phyloP scores from a whole-genome alignment of 2,329 filamentous ascomycete genomes.

The Graphiopsis chlorocephala region DNA sequence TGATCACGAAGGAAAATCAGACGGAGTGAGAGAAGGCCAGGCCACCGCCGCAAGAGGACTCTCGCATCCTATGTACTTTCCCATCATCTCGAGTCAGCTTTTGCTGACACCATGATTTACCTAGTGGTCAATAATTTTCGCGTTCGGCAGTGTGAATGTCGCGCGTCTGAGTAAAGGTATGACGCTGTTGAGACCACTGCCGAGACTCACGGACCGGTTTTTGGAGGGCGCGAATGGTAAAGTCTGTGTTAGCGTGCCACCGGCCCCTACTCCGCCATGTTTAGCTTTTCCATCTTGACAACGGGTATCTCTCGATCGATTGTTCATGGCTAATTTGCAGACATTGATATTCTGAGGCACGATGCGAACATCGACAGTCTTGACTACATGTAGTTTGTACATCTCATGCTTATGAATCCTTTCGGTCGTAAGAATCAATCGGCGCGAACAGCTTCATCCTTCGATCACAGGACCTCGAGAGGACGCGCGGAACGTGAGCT shows the following conservation, averaged over 20 bases:
- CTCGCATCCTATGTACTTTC: not conserved
- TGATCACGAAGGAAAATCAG: not conserved
- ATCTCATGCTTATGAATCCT: not conserved
- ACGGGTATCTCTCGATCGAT: not conserved
- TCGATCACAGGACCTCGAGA: too few species aligned
- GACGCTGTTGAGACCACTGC: not conserved
- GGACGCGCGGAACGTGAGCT: not conserved
- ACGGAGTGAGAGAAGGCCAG: not conserved
- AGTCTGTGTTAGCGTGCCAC: not conserved
- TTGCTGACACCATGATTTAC: not conserved
- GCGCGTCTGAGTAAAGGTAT: not conserved
- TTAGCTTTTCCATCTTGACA: not conserved
- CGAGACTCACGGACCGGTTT: not conserved
- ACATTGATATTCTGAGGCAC: not conserved
- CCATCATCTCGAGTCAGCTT: not conserved
- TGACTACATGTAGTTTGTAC: not conserved
- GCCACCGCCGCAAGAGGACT: not conserved
- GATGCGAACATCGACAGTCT: not conserved
- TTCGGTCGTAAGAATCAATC: not conserved
- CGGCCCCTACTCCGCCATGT: not conserved
- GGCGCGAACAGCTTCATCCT: not conserved
- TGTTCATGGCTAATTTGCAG: not conserved
- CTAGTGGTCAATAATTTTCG: not conserved
- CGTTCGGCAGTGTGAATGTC: not conserved
- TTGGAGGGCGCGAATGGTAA: not conserved